Evolutionary conservation across 768 basidiomycete species (phyloP), one percentile per base, ranked within the genome.

Genomic region (Suillus clintonianus): DNA sequence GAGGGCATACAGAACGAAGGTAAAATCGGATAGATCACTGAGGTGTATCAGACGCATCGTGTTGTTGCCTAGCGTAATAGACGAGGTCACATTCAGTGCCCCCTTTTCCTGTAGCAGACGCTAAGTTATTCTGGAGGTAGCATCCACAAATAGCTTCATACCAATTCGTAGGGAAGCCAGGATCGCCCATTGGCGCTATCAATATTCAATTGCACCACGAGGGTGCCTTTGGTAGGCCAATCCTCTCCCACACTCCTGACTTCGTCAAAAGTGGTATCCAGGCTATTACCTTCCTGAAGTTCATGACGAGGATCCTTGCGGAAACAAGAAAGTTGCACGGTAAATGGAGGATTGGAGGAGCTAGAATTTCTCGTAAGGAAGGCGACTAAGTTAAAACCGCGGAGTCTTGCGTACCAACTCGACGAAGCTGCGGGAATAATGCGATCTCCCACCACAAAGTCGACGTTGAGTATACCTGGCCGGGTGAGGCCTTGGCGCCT

Each of bases 1-100:
- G 48, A 71, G 76, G 6, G 82, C 82, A 61, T 74, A 75, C 62
- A 86, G 77, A 24, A 82, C 71, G 65, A 86, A 86, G 2, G 79
- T 72, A 62, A 72, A 79, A 34, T 80, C 72, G 19, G 78, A 72
- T 67, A 85, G 72, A 57, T 74, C 70, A 7, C 77, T 76, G 17
- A 88, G 71, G 39, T 86, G 85, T 48, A 86, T 81, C 61, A 86
- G 78, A 42, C 81, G 78, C 60, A 88, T 70, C 5, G 76, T 70
- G 70, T 87, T 88, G 43, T 64, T 70, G 10, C 86, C 86, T 47
- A 78, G 74, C 37, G 66, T 73, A 1, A 86, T 67, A 63, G 70
- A 73, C 4, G 74, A 53, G 45, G 83, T 82, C 53, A 86, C 74
- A 54, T 85, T 78, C 24, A 83, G 61, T 42, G 78, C 70, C 22